Percentiles rank a stretch among this genome's conserved stretches.
These are phyloP conservation scores for Eremothecium coryli DNA, from an alignment of 1,139 yeast genomes.

Conservation along the genomic window DNA sequence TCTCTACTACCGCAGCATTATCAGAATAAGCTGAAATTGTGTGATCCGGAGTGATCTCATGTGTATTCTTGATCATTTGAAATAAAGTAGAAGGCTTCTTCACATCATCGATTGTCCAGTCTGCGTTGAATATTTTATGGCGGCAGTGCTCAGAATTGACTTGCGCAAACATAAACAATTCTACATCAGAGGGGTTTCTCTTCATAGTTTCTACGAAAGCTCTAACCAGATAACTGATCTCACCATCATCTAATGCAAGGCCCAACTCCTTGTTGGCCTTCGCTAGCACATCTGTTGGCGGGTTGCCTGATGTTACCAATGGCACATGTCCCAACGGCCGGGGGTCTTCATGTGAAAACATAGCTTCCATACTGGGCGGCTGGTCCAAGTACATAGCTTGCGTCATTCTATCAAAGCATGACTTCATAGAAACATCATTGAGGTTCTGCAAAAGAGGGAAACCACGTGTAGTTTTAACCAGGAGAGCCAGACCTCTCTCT, in stretches of 20 bases:
- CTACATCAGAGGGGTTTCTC: constrained; percentile 96
- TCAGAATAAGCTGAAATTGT: constrained; percentile 95
- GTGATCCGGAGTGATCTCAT: constrained; percentile 64
- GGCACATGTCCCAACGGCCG: constrained; percentile 79
- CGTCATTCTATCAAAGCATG: constrained; percentile 93
- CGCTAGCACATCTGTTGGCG: constrained; percentile 51
- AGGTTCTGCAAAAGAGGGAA: constrained; percentile 53
- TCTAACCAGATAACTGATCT: constrained; percentile 73
- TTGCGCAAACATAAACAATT: constrained; percentile 97
- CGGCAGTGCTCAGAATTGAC: constrained; percentile 99
- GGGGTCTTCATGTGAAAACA: constrained; percentile 73
- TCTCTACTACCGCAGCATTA: constrained; percentile 96
- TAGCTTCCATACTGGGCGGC: constrained; percentile 56
- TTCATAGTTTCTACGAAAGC: constrained; percentile 69
- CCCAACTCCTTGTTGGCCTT: constrained; percentile 80
- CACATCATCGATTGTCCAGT: constrained; percentile 90
- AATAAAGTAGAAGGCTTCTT: constrained; percentile 68
- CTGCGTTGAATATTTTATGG: constrained; percentile 97
- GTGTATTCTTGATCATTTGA: constrained; percentile 95
- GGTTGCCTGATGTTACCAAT: constrained; percentile 31
- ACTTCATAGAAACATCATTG: constrained; percentile 47
- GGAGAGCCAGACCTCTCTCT: constrained; percentile 79
- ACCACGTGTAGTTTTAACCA: constrained; percentile 60
- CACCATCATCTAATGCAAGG: constrained; percentile 86
- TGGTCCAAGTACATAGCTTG: constrained; percentile 52